Conservation (phyloP, 768 basidiomycete genomes). For the Gloeophyllum trabeum region DNA sequence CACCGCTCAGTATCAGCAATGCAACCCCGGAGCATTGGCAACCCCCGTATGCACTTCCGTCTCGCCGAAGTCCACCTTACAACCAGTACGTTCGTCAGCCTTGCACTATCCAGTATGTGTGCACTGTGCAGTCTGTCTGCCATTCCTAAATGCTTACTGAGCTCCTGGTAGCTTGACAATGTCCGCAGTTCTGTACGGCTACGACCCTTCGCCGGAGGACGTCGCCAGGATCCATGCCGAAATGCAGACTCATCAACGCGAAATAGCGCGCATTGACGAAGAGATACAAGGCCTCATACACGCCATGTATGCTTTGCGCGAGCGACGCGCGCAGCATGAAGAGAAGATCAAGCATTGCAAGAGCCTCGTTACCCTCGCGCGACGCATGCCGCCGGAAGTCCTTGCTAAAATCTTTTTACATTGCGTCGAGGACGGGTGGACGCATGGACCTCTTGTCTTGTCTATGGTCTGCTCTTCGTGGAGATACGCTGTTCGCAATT, state of each 20-base stretch:
- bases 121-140: too few species aligned
- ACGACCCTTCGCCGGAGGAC: conserved; percentile 8
- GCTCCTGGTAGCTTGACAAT: too few species aligned
- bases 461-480: conserved; percentile 46
- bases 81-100: too few species aligned
- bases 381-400: conserved; percentile 43
- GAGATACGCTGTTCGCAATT: conserved; percentile 38
- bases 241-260: conserved; percentile 24
- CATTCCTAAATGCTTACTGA: too few species aligned
- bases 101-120: too few species aligned
- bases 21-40: too few species aligned
- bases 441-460: conserved; percentile 38
- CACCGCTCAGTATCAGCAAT: too few species aligned
- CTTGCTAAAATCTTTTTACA: conserved; percentile 42
- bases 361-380: conserved; percentile 41
- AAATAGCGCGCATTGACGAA: conserved; percentile 27
- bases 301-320: conserved; percentile 29
- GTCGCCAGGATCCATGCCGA: conserved; percentile 9
- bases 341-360: conserved; percentile 30
- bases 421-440: conserved; percentile 39
- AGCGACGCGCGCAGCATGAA: conserved; percentile 28
- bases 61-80: too few species aligned
- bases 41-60: too few species aligned
- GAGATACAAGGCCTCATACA: conserved; percentile 30
- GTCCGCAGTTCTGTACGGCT: too few species aligned